Evolutionary conservation across 441 rosid species (phyloP).

Genomic region (Dalechampia spathulata): DNA sequence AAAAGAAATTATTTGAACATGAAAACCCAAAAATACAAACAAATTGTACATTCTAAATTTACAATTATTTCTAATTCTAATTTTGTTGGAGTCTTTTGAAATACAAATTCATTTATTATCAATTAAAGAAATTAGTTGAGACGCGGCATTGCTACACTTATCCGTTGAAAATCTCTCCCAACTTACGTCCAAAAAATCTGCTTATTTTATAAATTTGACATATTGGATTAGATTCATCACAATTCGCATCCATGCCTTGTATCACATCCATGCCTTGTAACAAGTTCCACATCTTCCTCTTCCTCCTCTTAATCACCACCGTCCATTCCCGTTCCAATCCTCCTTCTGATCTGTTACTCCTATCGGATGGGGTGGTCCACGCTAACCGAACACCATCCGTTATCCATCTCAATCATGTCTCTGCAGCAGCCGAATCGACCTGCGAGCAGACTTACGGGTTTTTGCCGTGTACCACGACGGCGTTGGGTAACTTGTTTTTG

Average conservation of each 20-base stretch:
- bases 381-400: background rate
- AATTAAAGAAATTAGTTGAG: too few species aligned
- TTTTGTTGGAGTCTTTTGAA: too few species aligned
- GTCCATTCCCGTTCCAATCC: slow-evolving; percentile 22
- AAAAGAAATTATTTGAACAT: too few species aligned
- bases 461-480: slow-evolving; percentile 81
- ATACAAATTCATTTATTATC: too few species aligned
- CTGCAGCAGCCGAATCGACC: slow-evolving; percentile 28
- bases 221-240: too few species aligned
- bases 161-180: too few species aligned
- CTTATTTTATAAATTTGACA: too few species aligned
- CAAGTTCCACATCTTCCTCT: background rate
- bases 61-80: too few species aligned
- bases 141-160: too few species aligned
- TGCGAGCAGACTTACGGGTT: slow-evolving; percentile 91
- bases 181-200: too few species aligned
- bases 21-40: too few species aligned
- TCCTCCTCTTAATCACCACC: slow-evolving; percentile 11
- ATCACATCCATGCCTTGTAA: background rate
- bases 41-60: too few species aligned
- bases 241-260: background rate
- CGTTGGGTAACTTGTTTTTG: slow-evolving; percentile 67
- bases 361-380: slow-evolving; percentile 29
- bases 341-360: slow-evolving; percentile 17
- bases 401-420: slow-evolving; percentile 7